Evolutionary conservation across 306 rosid genomes (phyloP).

Genomic region (Fragaria iinumae): DNA sequence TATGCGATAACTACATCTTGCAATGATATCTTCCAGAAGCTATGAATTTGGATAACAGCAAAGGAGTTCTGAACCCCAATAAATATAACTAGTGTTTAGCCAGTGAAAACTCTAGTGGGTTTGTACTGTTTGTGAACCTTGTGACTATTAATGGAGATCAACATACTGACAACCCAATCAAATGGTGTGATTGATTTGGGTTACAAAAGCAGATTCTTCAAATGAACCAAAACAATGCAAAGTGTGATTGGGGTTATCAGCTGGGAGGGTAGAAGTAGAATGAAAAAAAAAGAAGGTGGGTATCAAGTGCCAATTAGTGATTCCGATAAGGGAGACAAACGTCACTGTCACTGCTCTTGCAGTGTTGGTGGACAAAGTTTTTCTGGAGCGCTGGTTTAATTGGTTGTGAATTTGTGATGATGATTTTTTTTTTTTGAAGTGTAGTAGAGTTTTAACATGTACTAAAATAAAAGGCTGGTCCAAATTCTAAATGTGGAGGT

Average conservation of each 20-base stretch:
- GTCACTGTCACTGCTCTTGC: no score
- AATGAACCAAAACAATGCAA: neutral
- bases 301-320: neutral
- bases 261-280: neutral
- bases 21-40: no score
- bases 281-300: neutral
- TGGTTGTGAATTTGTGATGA: no score
- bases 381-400: no score
- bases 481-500: no score
- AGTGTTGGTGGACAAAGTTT: no score
- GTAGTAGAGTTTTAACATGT: no score
- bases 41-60: neutral
- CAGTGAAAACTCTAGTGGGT: neutral
- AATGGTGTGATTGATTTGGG: neutral
- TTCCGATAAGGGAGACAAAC: no score
- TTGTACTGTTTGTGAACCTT: neutral
- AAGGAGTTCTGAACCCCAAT: neutral
- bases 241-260: neutral
- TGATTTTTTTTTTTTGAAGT: no score
- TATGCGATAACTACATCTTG: neutral
- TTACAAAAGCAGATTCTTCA: neutral
- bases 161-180: neutral
- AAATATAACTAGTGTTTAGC: no score
- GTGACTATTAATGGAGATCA: neutral
- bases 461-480: no score